These are phyloP conservation scores for Bacterosira constricta DNA, from an alignment of 108 stramenopile species.

Conservation along the genomic window DNA sequence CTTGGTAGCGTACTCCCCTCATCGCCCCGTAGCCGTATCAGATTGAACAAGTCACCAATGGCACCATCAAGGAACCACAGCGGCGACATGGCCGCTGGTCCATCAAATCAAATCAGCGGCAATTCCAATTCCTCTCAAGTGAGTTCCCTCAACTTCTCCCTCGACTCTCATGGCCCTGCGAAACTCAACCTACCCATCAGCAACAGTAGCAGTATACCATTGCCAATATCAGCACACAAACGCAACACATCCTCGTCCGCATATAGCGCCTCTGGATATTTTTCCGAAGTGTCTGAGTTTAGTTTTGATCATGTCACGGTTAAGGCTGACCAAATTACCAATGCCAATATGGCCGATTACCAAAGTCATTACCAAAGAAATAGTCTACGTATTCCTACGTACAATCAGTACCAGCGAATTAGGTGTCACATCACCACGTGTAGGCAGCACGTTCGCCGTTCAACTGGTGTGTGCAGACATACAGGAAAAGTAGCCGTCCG, in stretches of 20 bases:
- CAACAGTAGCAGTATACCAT: not conserved
- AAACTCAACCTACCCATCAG: not conserved
- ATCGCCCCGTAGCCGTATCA: no score
- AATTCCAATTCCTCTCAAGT: not conserved
- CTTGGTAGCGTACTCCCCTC: no score
- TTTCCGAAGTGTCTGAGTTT: constrained; percentile 28
- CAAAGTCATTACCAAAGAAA: no score
- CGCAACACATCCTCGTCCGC: not conserved
- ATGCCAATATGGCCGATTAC: no score
- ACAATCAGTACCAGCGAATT: no score
- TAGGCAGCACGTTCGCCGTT: no score
- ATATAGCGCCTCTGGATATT: constrained; percentile 7
- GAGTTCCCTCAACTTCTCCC: not conserved
- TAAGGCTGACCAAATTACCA: no score
- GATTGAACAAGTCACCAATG: not conserved
- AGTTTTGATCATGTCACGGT: constrained; percentile 46
- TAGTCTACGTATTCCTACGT: no score
- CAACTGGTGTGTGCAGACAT: no score
- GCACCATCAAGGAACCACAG: not conserved
- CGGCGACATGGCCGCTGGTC: not conserved
- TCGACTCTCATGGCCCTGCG: not conserved
- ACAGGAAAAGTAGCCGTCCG: no score
- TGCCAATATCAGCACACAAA: not conserved
- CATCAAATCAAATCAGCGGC: not conserved
- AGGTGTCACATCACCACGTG: no score